A percentile compares a stretch with the other conserved stretches of the same genome.
Evolutionary conservation across 1,284 basidiomycete genomes (phyloP).

Genomic region (Irpex sp.): DNA sequence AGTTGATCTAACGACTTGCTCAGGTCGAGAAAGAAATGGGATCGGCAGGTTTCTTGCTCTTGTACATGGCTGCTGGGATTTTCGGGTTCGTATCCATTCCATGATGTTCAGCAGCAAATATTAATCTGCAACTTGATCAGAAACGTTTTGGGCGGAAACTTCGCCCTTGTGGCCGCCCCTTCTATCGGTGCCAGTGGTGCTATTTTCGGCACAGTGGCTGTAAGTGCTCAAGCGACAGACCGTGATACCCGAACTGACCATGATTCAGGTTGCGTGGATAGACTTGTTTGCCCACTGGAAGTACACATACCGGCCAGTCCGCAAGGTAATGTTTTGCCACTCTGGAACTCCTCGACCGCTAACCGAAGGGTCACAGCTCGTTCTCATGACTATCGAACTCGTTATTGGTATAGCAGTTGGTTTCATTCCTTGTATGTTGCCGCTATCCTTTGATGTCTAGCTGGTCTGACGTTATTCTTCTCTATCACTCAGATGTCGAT

Average conservation of each 20-base stretch:
- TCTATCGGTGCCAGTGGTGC: constrained; percentile 94
- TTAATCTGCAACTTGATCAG: constrained; percentile 31
- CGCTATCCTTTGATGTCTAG: constrained; percentile 1
- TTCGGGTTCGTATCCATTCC: constrained; percentile 59
- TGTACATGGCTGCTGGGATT: constrained; percentile 87
- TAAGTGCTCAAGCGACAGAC: constrained; percentile 29
- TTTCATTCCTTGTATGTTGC: constrained; percentile 69
- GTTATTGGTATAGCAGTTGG: constrained; percentile 84
- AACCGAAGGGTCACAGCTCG: constrained; percentile 43
- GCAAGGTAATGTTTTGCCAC: constrained; percentile 49
- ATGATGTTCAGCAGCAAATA: not conserved
- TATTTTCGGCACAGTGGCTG: constrained; percentile 89
- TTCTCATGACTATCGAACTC: constrained; percentile 83
- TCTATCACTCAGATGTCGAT: constrained; percentile 51
- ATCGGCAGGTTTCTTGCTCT: constrained; percentile 73
- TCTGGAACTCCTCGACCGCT: constrained; percentile 1
- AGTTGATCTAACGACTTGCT: constrained; percentile 5
- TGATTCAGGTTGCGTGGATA: constrained; percentile 66
- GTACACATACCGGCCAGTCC: constrained; percentile 76
- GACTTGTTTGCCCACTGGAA: constrained; percentile 94
- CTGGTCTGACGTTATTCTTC: constrained; percentile 8
- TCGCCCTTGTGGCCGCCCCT: constrained; percentile 85
- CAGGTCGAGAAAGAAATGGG: constrained; percentile 88
- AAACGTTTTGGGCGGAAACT: constrained; percentile 88
- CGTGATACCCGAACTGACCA: not conserved